Percentiles rank a stretch among this genome's conserved stretches.
Conservation (phyloP, 805 yeast species). For the Lipomyces yamadae region DNA sequence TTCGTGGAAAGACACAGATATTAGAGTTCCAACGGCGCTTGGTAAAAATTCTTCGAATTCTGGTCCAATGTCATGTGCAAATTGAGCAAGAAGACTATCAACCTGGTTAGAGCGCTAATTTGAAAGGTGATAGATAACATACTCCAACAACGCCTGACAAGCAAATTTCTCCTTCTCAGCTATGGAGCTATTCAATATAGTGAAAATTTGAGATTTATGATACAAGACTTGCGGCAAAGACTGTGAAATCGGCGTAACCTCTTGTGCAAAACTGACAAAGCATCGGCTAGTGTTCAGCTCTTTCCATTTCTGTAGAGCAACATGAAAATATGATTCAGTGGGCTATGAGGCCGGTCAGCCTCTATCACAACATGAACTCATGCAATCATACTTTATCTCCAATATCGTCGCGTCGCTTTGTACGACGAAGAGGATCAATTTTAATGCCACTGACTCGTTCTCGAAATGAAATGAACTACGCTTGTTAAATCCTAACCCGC, state of each 20-base stretch:
- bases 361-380: background rate
- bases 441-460: slow-evolving; percentile 82
- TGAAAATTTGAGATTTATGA: slow-evolving; percentile 67
- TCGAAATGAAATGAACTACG: slow-evolving; percentile 62
- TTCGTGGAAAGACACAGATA: slow-evolving; percentile 58
- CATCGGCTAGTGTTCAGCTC: slow-evolving; percentile 79
- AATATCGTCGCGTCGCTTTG: slow-evolving; percentile 40
- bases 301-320: slow-evolving; percentile 83
- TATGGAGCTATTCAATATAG: slow-evolving; percentile 55
- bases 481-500: background rate
- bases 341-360: slow-evolving; percentile 13
- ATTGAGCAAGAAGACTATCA: slow-evolving; percentile 65
- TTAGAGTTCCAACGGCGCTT: slow-evolving; percentile 57
- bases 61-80: slow-evolving; percentile 89
- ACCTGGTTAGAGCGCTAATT: slow-evolving; percentile 9
- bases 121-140: slow-evolving; percentile 25
- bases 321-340: slow-evolving; percentile 66
- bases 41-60: slow-evolving; percentile 79
- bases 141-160: slow-evolving; percentile 78
- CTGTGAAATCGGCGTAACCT: slow-evolving; percentile 59
- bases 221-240: slow-evolving; percentile 81
- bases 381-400: slow-evolving; percentile 27
- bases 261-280: slow-evolving; percentile 66
- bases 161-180: slow-evolving; percentile 67
- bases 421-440: slow-evolving; percentile 66